Evolutionary conservation across 2,329 filamentous ascomycete genomes (phyloP), one percentile per base, ranked within the genome.

Genomic region (Onygenales sp.): DNA sequence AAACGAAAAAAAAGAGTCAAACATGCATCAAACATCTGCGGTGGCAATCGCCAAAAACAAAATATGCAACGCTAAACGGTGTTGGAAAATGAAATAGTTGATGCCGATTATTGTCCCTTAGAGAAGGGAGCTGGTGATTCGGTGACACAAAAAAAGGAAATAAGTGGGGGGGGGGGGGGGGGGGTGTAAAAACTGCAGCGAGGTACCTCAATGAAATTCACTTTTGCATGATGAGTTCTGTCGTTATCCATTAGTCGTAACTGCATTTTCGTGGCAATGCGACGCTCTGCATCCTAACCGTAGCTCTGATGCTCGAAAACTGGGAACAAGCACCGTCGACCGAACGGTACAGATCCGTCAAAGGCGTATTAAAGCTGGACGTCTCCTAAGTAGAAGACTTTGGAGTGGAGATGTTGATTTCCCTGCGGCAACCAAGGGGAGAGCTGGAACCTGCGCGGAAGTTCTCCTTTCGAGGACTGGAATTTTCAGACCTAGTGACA

Each of bases 381-480:
- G 14, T 13, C 52, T 13, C 59, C 33, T 58, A 68, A 39, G 61
- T 58, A 44, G 62, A 64, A 10, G 68, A 69, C 21, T 63, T 66
- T 48, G 69, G 65, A 42, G 68, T 68, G 14, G 65, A 64, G 44
- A 68, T 57, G 37, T 64, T 53, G 42, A 72, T 63, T 55, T 70
- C 67, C 61, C 70, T 69, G 54, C 68, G 66, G 11, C 69, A 68
- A 10, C 69, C 66, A 31, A 65, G 61, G 4, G 70, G 70, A 10
- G 70, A 73, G 42, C 63, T 52, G 34, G 69, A 70, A 11, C 65
- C 68, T 13, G 68, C 59, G 52, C 66, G 65, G 55, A 65, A 60
- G 36, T 65, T 67, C 49, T 69, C 66, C 57, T 72, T 74, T 33
- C 66, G 66, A n/a, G 71, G 68, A 54, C 66, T 74, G 31, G 69